Base-by-base conservation (phyloP, 2,329 filamentous ascomycete species). In the Aspergillus hiratsukae region DNA sequence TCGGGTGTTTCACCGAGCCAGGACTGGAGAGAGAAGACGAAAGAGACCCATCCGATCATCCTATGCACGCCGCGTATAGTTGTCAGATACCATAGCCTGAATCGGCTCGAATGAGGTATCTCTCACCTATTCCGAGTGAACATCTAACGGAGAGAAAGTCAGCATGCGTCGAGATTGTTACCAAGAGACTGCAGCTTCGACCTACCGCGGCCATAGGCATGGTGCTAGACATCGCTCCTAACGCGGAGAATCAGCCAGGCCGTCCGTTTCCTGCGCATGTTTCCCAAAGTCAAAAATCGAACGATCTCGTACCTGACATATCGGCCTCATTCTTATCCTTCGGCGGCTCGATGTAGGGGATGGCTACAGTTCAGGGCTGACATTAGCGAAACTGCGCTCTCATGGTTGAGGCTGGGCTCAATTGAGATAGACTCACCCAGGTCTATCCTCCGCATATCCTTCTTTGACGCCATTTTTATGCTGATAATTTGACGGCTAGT, bases 151-250 rank as follows among this genome's bases (percentile, higher is more conserved):
- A n/a, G 45, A 31, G 45, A 31, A 4, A 48, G 56, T 69, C 55
- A 68, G 63, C 57, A 57, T 59, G 49, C 48, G 21, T 28, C 11
- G 59, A 46, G 37, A n/a, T 40, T 29, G 40, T 57, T 52, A 58
- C 49, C 48, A 51, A 31, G 52, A 51, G 41, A 35, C 48, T 58
- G 50, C 48, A 54, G 29, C 21, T 53, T 51, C 41, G 59, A 79
- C 80, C 73, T 78, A 87, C 84, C 61, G 92, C 92, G 57, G 90
- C 91, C 93, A 97, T 97, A 57, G 93, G 93, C 70, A 97, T 80
- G 37, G 92, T 95, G 69, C 87, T 93, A 53, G 82, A 80, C 77
- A 87, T 81, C 50, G 83, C 84, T 66, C 81, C 82, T 83, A 43
- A 54, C 35, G 27, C 11, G 58, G 48, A 57, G 14, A 29, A 52